Base-by-base conservation (phyloP, 345 rosid species). In the Euphorbia tirucalli region DNA sequence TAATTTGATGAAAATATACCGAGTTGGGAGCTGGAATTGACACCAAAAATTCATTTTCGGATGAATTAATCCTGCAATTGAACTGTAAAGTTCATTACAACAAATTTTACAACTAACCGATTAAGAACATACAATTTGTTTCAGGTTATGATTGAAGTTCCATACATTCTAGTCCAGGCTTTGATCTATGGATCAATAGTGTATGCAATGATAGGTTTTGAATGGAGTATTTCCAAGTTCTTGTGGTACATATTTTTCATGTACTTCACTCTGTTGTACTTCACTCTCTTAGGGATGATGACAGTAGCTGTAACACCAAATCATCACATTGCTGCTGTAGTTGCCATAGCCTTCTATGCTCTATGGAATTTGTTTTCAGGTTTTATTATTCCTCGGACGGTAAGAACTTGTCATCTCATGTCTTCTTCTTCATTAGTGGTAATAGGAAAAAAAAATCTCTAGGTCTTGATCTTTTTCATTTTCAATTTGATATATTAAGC, bases 271-370 rank as follows among this genome's bases (percentile, higher is more conserved):
- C 13, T 56, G 61, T 7, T 56, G 24, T 56, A 56, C 61, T 56
- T 56, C 86, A 89, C 93, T 71, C 83, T 75, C 75, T 84, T 84
- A 3, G 93, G 91, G 10, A 89, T 87, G 93, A 89, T 87, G 91
- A 71, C 87, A 5, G 87, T 87, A 6, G 89, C 91, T n/a, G 71
- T 87, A 75, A 87, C 93, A 8, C 93, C 93, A 1, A 87, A 89
- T 62, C 81, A 81, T 73, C 83, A 85, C 82, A 78, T 87, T 27
- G 82, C 89, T 18, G 60, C 84, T 71, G 82, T 87, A 22, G 77
- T 83, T 69, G 81, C 91, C 21, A 48, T 85, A 21, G 87, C 84
- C 25, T 82, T 87, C 61, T 87, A 81, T 37, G 78, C 75, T 22
- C 15, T 89, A 0, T 89, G 91, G 93, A 85, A 85, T 70, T 27